Evolutionary conservation across 2,329 filamentous ascomycete genomes (phyloP).

Genomic region (Didymella pinodella): DNA sequence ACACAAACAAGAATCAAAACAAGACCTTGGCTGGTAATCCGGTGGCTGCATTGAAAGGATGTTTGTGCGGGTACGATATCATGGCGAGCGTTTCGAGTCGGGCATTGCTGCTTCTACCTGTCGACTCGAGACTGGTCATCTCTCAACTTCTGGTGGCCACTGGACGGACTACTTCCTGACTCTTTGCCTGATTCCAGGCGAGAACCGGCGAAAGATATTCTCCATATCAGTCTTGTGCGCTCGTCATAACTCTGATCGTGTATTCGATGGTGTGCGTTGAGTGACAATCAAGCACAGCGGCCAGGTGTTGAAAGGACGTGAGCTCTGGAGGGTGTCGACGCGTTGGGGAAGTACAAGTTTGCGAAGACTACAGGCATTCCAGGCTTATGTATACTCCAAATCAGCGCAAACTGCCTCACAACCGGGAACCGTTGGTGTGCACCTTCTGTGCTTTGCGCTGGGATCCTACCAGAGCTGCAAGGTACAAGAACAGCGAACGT

Average conservation of each 20-base stretch:
- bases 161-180: background rate
- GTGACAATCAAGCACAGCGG: background rate
- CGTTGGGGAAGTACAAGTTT: background rate
- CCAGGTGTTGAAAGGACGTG: background rate
- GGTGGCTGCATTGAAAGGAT: background rate
- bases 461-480: background rate
- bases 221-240: background rate
- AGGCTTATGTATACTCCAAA: background rate
- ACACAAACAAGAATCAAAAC: slow-evolving; percentile 15
- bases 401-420: background rate
- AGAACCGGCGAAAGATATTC: background rate
- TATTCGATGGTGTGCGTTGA: background rate
- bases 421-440: background rate
- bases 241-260: background rate
- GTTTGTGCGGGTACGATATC: background rate
- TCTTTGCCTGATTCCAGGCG: background rate
- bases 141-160: too few species aligned
- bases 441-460: background rate
- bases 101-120: background rate
- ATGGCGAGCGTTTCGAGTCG: background rate
- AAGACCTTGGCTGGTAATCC: background rate
- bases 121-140: background rate
- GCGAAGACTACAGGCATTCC: background rate
- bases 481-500: background rate
- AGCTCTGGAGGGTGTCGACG: background rate